A percentile compares a stretch with the other conserved stretches of the same genome.
phyloP scores from a whole-genome alignment of 441 rosid species.

The Breynia disticha region DNA sequence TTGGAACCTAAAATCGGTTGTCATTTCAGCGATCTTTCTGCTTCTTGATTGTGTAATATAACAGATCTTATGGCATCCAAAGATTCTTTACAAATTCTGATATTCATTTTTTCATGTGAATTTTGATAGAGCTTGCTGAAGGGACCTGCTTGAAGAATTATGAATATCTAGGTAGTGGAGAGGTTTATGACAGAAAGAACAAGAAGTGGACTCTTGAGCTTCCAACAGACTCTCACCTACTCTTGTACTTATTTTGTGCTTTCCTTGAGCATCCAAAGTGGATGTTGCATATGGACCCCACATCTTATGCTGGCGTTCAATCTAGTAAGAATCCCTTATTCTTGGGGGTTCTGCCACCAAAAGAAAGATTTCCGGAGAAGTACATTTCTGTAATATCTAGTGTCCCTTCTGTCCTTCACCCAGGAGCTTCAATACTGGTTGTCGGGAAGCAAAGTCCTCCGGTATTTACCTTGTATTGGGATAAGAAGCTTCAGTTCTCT shows the following conservation, averaged over 20 bases:
- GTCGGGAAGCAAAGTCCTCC: constrained; percentile 69
- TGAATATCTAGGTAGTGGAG: constrained; percentile 62
- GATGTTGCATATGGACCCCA: constrained; percentile 95
- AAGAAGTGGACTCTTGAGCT: constrained; percentile 74
- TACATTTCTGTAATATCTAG: constrained; percentile 59
- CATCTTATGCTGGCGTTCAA: constrained; percentile 72
- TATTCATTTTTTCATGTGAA: constrained; percentile 13
- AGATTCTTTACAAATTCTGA: background rate
- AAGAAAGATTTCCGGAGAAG: constrained; percentile 90
- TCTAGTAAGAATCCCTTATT: constrained; percentile 78
- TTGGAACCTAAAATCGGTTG: constrained; percentile 4
- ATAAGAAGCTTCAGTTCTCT: constrained; percentile 68
- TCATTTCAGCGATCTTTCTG: constrained; percentile 1
- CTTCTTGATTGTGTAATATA: constrained; percentile 3
- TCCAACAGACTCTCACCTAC: constrained; percentile 85
- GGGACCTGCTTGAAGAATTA: constrained; percentile 93
- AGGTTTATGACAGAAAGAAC: constrained; percentile 51
- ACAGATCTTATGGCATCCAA: constrained; percentile 2
- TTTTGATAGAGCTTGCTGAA: constrained; percentile 67
- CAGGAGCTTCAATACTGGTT: constrained; percentile 74
- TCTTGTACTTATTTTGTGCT: constrained; percentile 81
- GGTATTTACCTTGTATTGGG: constrained; percentile 80
- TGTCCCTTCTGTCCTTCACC: constrained; percentile 67
- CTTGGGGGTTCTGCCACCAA: constrained; percentile 77
- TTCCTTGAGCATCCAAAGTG: constrained; percentile 93